Percentiles rank a stretch among this genome's conserved stretches.
These are phyloP conservation scores for Chenopodium berlandieri DNA, from an alignment of 148 eudicot genomes.

Conservation along the genomic window DNA sequence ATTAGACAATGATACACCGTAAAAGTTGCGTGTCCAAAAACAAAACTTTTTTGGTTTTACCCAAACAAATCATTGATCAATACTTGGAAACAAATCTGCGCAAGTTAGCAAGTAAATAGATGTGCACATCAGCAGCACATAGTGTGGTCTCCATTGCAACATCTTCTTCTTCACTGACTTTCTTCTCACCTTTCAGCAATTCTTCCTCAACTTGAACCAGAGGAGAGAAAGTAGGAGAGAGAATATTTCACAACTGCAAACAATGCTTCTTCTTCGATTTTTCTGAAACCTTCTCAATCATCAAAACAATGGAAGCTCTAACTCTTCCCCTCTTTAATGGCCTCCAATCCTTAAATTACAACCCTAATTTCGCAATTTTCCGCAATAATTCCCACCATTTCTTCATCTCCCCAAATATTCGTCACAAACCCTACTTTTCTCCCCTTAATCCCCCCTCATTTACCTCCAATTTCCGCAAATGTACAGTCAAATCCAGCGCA, in stretches of 20 bases:
- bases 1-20: too few relatives aligned
- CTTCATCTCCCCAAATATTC: slow-evolving; percentile 14
- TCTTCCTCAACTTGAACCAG: background rate
- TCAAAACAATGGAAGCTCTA: slow-evolving; percentile 36
- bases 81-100: background rate
- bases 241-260: background rate
- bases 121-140: slow-evolving; percentile 27
- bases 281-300: background rate
- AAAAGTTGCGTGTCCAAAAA: too few relatives aligned
- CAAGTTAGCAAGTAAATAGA: background rate
- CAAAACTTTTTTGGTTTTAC: too few relatives aligned
- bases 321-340: background rate
- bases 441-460: slow-evolving; percentile 22
- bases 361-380: slow-evolving; percentile 16
- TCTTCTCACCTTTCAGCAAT: background rate
- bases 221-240: too few relatives aligned
- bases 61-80: too few relatives aligned
- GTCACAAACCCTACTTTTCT: slow-evolving; percentile 15
- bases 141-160: slow-evolving; percentile 32
- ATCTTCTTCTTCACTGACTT: background rate
- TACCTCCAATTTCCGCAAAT: slow-evolving; percentile 16
- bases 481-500: slow-evolving; percentile 24
- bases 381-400: slow-evolving; percentile 14
- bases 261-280: background rate
- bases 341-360: slow-evolving; percentile 15